Base-by-base conservation (phyloP, 495 filamentous ascomycete genomes). In the Peziza echinospora region DNA sequence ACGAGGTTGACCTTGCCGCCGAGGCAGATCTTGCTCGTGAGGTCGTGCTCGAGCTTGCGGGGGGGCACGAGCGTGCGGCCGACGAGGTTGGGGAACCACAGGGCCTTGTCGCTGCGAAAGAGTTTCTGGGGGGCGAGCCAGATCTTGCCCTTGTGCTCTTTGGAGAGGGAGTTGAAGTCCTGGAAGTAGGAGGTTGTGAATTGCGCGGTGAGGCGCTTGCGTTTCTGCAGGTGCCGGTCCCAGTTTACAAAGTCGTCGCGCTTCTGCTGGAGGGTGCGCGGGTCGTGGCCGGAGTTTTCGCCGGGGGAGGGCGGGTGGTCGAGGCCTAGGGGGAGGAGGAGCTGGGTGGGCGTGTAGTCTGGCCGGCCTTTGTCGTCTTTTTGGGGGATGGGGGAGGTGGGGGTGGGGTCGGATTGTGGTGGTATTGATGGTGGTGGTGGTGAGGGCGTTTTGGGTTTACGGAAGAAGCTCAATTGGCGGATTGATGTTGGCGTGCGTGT, bases 71-170 rank as follows among this genome's bases (percentile, higher is more conserved):
- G 67, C 3, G 89, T 93, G 30, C 67, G 67, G 4, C 89, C 89
- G 54, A 68, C 64, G 37, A 99, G 64, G 63, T 99, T 99, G 23
- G 89, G 91, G 69, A 99, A 94, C 66, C 78, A 93, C 24, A 93
- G 74, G 11, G 86, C 74, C 8, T 72, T 68, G 24, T 84, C 80
- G 46, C 65, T 64, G 44, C 73, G 75, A 68, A 94, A 93, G 25
- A 84, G 66, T 5, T 73, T 68, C 2, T 76, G 70, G 26, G 84
- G 84, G 6, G 86, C 76, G 16, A 80, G 57, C 64, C 93, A 96
- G 25, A 80, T 80, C 62, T 96, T 96, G 55, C 89, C 89, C 50
- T 83, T 71, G 47, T 53, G 42, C 63, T 80, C 71, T 56, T 79
- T 72, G 4, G 75, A 70, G 65, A 94, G 70, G 61, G 83, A 83